phyloP scores from a whole-genome alignment of 768 basidiomycete species.

The Lactifluus echinatus region DNA sequence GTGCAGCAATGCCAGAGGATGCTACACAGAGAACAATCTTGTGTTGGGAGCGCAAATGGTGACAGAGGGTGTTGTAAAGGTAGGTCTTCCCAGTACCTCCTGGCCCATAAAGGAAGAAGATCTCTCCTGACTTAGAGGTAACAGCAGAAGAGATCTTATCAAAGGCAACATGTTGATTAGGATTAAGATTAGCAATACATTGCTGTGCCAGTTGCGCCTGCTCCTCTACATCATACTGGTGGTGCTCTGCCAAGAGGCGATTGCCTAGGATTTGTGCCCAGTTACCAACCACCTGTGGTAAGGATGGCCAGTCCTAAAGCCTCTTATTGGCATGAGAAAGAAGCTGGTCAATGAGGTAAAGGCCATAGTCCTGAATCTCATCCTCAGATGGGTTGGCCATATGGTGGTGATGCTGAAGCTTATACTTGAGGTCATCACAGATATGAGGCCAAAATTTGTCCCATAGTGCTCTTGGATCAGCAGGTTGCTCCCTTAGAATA shows the following conservation, averaged over 20 bases:
- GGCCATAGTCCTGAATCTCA: slow-evolving; percentile 29
- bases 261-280: slow-evolving; percentile 26
- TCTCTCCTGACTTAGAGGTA: background rate
- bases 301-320: slow-evolving; percentile 24
- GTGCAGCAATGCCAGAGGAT: slow-evolving; percentile 34
- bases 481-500: background rate
- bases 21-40: background rate
- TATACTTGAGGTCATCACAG: background rate
- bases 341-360: slow-evolving; percentile 18
- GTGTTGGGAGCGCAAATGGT: background rate
- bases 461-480: background rate
- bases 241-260: slow-evolving; percentile 29
- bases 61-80: background rate
- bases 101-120: background rate
- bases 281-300: slow-evolving; percentile 27
- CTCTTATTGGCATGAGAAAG: slow-evolving; percentile 22
- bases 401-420: no score
- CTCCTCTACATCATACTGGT: slow-evolving; percentile 22
- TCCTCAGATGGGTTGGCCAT: slow-evolving; percentile 18
- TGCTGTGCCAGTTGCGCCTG: background rate
- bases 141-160: background rate
- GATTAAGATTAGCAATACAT: background rate
- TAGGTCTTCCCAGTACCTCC: background rate
- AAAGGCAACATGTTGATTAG: background rate
- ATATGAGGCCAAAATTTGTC: background rate